Evolutionary conservation across 1,139 yeast genomes (phyloP), one percentile per base, ranked within the genome.

Genomic region (Geotrichum aggregatum): DNA sequence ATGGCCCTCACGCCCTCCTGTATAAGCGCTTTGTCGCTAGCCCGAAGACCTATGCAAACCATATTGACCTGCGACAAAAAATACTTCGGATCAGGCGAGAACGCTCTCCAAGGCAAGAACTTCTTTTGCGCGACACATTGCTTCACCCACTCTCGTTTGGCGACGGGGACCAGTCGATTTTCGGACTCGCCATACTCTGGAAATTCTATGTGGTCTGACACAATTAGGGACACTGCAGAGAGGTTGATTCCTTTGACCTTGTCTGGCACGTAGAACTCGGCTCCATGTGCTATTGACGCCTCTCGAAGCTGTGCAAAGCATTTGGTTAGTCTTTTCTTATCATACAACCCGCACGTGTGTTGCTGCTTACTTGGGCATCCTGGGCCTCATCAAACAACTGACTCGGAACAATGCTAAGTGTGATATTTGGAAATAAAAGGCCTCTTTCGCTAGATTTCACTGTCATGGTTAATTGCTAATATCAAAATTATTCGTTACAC

Each of bases 31-130:
- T 76, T 76, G 59, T 84, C 92, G 10, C 82, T 82, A 1, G 66
- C 66, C 0, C 83, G 74, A 39, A 85, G 69, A 42, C 79, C 78
- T 16, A 86, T 80, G 21, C 82, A 76, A 59, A 87, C 82, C 0
- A 87, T 71, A 59, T 79, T 78, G 19, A 80, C 76, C 48, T 79
- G 77, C 55, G 81, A 81, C 63, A 89, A 72, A 57, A 87, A 77
- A 54, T 77, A 79, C 36, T 73, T 73, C 10, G 87, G 84, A 63
- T 86, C 85, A 0, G 96, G 95, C 21, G 86, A 80, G 65, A 74
- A 83, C 2, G 74, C 66, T 22, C 65, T 61, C 40, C 61, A 56
- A 0, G 84, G 80, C 44, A 78, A 73, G 16, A 76, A 68, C 57
- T 77, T 76, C 1, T 71, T 71, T 22, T 67, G 67, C 6, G 64